Percentiles rank a stretch among this genome's conserved stretches.
These are phyloP conservation scores for Wallacemonas sp. DNA, from an alignment of 208 protist genomes.

Conservation along the genomic window DNA sequence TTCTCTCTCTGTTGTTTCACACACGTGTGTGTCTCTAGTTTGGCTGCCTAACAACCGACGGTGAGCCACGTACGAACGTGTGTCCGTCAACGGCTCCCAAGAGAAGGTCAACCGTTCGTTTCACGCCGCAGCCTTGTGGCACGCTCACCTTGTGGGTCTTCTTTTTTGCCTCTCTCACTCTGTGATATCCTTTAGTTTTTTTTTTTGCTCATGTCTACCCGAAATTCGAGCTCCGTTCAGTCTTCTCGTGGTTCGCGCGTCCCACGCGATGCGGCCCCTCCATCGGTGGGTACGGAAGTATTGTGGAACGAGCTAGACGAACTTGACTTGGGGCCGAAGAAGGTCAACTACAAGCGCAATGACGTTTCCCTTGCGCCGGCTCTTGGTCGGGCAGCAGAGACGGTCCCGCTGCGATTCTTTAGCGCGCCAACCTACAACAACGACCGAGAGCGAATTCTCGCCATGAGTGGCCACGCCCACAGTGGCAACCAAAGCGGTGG, in stretches of 20 bases:
- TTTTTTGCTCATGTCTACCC: too few species aligned
- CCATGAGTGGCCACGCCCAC: neutral
- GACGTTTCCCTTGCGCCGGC: neutral
- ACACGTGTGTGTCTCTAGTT: too few species aligned
- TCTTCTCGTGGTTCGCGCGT: neutral
- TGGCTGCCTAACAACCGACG: too few species aligned
- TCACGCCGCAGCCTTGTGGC: too few species aligned
- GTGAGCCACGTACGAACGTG: too few species aligned
- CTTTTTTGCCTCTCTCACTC: too few species aligned
- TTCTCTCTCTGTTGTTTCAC: too few species aligned
- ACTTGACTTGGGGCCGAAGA: neutral
- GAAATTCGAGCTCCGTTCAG: too few species aligned
- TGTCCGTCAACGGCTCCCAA: too few species aligned
- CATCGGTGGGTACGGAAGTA: slow-evolving; percentile 8
- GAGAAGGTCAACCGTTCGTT: too few species aligned
- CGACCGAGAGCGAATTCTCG: neutral
- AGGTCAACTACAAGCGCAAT: slow-evolving; percentile 6
- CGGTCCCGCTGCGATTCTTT: slow-evolving; percentile 21
- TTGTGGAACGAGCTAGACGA: neutral
- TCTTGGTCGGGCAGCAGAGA: neutral
- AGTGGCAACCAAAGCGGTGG: neutral
- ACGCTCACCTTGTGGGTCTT: too few species aligned
- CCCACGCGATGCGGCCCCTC: neutral
- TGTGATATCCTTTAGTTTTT: too few species aligned
- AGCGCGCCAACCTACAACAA: slow-evolving; percentile 20